A percentile compares a stretch with the other conserved stretches of the same genome.
Conservation (phyloP, 2,329 filamentous ascomycete genomes). For the Aspergillus cejpii region DNA sequence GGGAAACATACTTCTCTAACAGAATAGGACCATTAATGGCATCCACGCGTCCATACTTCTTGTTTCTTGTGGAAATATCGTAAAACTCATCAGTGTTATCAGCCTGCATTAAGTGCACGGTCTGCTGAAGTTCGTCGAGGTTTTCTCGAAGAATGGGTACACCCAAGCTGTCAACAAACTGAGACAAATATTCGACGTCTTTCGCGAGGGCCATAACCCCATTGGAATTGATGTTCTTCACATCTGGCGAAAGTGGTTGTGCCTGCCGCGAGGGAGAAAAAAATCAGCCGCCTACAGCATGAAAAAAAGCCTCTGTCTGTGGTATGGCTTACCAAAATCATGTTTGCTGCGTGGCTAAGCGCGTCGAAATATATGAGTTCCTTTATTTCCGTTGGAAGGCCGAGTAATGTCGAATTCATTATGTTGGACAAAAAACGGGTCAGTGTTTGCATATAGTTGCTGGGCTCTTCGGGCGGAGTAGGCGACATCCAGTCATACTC, state of each 20-base stretch:
- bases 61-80: constrained; percentile 80
- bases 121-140: constrained; percentile 88
- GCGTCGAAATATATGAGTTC: constrained; percentile 98
- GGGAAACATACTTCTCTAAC: constrained; percentile 72
- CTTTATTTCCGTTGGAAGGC: constrained; percentile 91
- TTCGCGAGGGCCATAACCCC: constrained; percentile 73
- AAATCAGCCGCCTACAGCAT: background rate
- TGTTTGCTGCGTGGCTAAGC: constrained; percentile 78
- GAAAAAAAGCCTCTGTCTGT: background rate
- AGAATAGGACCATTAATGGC: constrained; percentile 79
- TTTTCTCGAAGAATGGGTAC: constrained; percentile 85
- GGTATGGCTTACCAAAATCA: constrained; percentile 59
- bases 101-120: constrained; percentile 73
- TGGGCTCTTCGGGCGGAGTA: constrained; percentile 63
- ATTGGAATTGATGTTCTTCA: constrained; percentile 80
- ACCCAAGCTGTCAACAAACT: constrained; percentile 80
- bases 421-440: constrained; percentile 91
- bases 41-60: constrained; percentile 90
- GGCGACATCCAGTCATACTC: constrained; percentile 84
- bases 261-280: constrained; percentile 42
- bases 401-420: constrained; percentile 89
- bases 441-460: constrained; percentile 90
- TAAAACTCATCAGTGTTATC: constrained; percentile 97
- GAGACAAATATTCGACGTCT: constrained; percentile 75
- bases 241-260: constrained; percentile 68